Evolutionary conservation across 805 yeast genomes (phyloP).

Genomic region (Candida krabiensis): DNA sequence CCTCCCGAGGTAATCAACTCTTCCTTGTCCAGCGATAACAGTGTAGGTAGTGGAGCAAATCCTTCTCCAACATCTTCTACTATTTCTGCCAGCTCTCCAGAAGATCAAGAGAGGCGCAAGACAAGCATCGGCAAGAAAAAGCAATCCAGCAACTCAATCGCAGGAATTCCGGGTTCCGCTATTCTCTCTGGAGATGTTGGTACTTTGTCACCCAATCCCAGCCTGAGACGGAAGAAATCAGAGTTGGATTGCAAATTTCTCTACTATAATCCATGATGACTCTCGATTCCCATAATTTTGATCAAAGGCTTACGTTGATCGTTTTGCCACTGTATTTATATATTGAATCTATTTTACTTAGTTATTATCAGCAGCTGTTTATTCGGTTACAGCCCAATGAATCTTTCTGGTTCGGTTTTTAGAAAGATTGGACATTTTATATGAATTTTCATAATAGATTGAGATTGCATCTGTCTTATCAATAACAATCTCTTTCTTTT

Average conservation of each 20-base stretch:
- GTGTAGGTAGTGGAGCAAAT: conserved; percentile 3
- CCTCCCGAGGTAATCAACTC: conserved; percentile 7
- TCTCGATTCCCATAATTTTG: conserved; percentile 3
- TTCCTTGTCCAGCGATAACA: conserved; percentile 1
- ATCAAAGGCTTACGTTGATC: too few relatives aligned
- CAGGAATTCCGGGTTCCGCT: neutral
- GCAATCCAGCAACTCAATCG: neutral
- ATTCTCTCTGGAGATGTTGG: neutral
- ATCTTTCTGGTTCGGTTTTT: too few relatives aligned
- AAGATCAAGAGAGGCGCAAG: conserved; percentile 6
- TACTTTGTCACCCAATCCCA: neutral
- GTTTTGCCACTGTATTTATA: too few relatives aligned
- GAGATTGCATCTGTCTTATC: too few relatives aligned
- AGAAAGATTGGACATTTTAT: too few relatives aligned
- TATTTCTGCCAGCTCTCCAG: conserved; percentile 20
- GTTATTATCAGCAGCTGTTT: too few relatives aligned
- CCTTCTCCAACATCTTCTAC: conserved; percentile 20
- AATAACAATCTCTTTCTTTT: too few relatives aligned
- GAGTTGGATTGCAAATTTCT: conserved; percentile 15
- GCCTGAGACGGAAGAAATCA: neutral
- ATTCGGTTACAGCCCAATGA: too few relatives aligned
- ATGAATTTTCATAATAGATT: too few relatives aligned
- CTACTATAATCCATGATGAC: conserved; percentile 16
- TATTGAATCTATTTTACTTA: too few relatives aligned
- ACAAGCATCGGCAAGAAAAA: neutral